Base-by-base conservation (phyloP, 2,329 filamentous ascomycete species). In the Pestalotiopsis sp. region DNA sequence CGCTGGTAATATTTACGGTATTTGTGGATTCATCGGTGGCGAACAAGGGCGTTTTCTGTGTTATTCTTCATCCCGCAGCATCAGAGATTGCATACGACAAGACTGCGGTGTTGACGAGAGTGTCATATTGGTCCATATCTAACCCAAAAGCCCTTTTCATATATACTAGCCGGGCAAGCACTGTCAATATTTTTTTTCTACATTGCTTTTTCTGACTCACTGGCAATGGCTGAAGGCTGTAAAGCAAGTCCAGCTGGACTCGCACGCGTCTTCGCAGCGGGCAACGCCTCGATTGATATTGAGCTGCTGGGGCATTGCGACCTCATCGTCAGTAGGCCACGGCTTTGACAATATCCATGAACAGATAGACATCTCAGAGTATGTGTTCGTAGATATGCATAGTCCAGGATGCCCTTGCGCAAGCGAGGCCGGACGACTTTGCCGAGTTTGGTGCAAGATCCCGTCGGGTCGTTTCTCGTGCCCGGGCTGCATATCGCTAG, bases 351-450 rank as follows among this genome's bases (percentile, higher is more conserved):
- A 9, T 36, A 7, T 36, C 31, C 31, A 36, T 9, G 7, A 9
- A 36, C 20, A 52, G 17, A 52, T 52, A 20, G 11, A 23, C 45
- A 9, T 52, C 45, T 52, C 17, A n/a, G 45, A 9, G 63, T 17
- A 23, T n/a, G 25, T 45, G 17, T 49, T 25, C 45, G 63, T 17
- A 23, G 61, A 59, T 45, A 49, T 49, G 45, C 45, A 65, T 65
- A 55, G 27, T 20, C 63, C 49, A 20, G 63, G 63, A 65, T 55
- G 45, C 63, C 63, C 63, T 38, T 65, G 63, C 63, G 17, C 23
- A 65, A 36, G 41, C 63, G 63, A 55, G 63, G 23, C 63, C 38
- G 31, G 63, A 45, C 27, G 52, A 36, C 11, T 9, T 57, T 65
- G 25, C 68, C 63, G 63, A 65, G 45, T 65, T 65, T 41, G 63